These are phyloP conservation scores for Vitis rupestris DNA, from an alignment of 164 flowering plant species.

Conservation along the genomic window DNA sequence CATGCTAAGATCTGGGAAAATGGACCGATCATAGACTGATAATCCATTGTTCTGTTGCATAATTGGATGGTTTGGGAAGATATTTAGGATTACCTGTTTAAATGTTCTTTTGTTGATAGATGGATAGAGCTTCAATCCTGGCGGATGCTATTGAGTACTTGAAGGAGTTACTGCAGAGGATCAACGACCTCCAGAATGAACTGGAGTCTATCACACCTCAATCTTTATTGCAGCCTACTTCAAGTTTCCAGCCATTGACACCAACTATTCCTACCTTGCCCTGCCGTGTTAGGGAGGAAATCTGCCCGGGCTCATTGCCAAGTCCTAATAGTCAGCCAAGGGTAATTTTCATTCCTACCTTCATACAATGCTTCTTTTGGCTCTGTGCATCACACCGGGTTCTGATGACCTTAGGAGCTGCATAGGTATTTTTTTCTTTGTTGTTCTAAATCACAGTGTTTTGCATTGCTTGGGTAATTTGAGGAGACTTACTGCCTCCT, in stretches of 20 bases:
- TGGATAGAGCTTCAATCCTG: conserved; percentile 81
- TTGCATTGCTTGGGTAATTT: too few relatives aligned
- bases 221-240: conserved; percentile 30
- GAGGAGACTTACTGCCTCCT: too few relatives aligned
- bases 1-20: too few relatives aligned
- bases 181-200: conserved; percentile 58
- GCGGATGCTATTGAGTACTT: conserved; percentile 77
- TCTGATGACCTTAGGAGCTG: too few relatives aligned
- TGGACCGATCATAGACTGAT: too few relatives aligned
- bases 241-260: conserved; percentile 53
- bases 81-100: too few relatives aligned
- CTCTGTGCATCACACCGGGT: too few relatives aligned
- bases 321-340: conserved; percentile 58
- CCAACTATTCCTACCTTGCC: conserved; percentile 52
- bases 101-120: conserved; percentile 24
- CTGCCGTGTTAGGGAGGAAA: conserved; percentile 60
- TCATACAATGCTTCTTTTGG: too few relatives aligned
- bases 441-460: too few relatives aligned
- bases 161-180: conserved; percentile 66
- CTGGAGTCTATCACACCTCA: conserved; percentile 55
- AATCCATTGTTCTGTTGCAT: background rate
- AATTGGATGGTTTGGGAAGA: too few relatives aligned
- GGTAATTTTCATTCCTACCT: conserved; percentile 28
- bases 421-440: too few relatives aligned
- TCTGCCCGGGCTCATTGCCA: conserved; percentile 48